Evolutionary conservation across 1,284 basidiomycete species (phyloP).

Genomic region (Neotropicomus parvogracilis): DNA sequence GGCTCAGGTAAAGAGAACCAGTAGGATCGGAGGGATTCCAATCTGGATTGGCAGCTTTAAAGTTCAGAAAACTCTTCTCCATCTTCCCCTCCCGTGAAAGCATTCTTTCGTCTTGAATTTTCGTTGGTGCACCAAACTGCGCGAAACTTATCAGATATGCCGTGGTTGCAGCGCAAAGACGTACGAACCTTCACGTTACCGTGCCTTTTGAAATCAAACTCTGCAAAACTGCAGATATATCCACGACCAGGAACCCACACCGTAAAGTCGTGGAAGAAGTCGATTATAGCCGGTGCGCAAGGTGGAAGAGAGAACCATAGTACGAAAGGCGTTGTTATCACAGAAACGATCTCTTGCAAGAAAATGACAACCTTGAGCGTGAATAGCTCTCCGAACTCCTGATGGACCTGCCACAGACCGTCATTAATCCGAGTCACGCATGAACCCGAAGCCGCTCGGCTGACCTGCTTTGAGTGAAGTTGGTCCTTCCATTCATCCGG

Average conservation of each 20-base stretch:
- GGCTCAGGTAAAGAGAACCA: conserved; percentile 80
- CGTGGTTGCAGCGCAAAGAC: neutral
- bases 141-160: conserved; percentile 2
- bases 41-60: conserved; percentile 93
- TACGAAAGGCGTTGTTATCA: conserved; percentile 91
- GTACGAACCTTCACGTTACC: conserved; percentile 74
- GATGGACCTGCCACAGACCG: conserved; percentile 61
- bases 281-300: conserved; percentile 86
- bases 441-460: conserved; percentile 13
- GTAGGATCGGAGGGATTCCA: conserved; percentile 89
- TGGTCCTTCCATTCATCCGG: conserved; percentile 87
- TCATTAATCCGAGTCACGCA: conserved; percentile 1
- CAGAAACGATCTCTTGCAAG: conserved; percentile 83
- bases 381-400: conserved; percentile 87
- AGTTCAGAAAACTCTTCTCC: conserved; percentile 97
- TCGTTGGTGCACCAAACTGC: conserved; percentile 75
- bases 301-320: conserved; percentile 88
- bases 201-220: conserved; percentile 93
- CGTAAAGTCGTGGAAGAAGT: conserved; percentile 96
- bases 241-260: conserved; percentile 95
- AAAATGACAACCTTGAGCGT: conserved; percentile 87
- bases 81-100: conserved; percentile 92
- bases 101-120: conserved; percentile 66
- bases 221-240: conserved; percentile 96
- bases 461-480: conserved; percentile 83